Conservation (phyloP, 345 rosid species). For the Dipteronia sinensis region DNA sequence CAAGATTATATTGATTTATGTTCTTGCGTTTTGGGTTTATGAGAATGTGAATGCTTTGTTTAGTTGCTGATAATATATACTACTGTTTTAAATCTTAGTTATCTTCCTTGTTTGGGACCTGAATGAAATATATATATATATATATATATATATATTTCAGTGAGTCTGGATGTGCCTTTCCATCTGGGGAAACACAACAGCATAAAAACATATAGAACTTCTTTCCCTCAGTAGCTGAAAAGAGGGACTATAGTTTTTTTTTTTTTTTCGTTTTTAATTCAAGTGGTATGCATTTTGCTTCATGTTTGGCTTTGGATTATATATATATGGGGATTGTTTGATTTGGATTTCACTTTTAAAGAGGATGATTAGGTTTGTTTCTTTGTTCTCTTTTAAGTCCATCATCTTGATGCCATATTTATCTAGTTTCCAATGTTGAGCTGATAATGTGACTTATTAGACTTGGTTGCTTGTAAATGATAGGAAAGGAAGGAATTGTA, state of each 20-base stretch:
- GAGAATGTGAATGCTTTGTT: slow-evolving; percentile 15
- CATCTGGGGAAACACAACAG: no score
- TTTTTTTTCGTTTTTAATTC: neutral
- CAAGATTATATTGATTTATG: slow-evolving; percentile 2
- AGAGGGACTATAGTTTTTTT: neutral
- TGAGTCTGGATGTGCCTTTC: neutral
- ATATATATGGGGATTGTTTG: neutral
- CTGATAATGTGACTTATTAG: neutral
- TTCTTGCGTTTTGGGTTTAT: slow-evolving; percentile 1
- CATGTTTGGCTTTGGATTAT: neutral
- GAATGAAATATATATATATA: slow-evolving; percentile 1
- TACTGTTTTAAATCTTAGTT: slow-evolving; percentile 15
- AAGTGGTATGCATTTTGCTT: neutral
- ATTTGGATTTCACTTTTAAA: neutral
- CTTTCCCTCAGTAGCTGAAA: neutral
- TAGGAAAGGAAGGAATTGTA: neutral
- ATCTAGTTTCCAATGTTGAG: slow-evolving; percentile 8
- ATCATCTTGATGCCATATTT: neutral
- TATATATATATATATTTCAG: neutral
- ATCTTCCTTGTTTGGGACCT: slow-evolving; percentile 13
- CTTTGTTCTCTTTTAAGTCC: neutral
- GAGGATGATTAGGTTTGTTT: slow-evolving; percentile 13
- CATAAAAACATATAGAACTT: no score
- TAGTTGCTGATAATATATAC: slow-evolving; percentile 17
- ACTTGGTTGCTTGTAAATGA: slow-evolving; percentile 1